phyloP scores from a whole-genome alignment of 2,329 filamentous ascomycete species.

The Venturia nashicola region DNA sequence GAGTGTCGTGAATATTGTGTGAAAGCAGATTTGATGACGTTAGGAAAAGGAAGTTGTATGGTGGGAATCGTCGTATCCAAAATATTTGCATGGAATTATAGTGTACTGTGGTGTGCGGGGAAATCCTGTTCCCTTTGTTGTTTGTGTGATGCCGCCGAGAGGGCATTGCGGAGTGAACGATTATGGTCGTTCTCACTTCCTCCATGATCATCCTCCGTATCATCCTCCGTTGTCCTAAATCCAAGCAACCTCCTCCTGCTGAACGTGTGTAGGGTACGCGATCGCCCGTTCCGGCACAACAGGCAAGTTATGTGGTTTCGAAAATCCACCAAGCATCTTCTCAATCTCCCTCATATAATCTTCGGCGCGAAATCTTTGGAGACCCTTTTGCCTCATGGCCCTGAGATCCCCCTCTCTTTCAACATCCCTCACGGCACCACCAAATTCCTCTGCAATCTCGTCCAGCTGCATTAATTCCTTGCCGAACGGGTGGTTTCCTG shows the following conservation, averaged over 20 bases:
- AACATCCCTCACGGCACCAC: constrained; percentile 43
- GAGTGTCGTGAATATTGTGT: not conserved
- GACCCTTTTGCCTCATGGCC: constrained; percentile 55
- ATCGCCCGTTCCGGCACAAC: not conserved
- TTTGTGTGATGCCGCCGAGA: not conserved
- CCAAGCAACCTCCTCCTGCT: not conserved
- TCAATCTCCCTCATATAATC: constrained; percentile 73
- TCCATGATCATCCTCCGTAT: too few relatives aligned
- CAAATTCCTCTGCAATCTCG: constrained; percentile 84
- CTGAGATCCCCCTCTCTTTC: constrained; percentile 62
- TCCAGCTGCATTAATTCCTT: constrained; percentile 84
- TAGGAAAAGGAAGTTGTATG: not conserved
- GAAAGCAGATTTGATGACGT: not conserved
- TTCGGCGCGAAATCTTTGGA: constrained; percentile 62
- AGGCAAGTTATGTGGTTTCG: not conserved
- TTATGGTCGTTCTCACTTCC: not conserved
- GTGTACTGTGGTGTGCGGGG: not conserved
- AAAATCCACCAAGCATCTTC: not conserved
- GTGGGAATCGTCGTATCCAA: not conserved
- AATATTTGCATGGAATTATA: not conserved
- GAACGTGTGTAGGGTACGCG: not conserved
- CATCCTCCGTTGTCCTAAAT: not conserved
- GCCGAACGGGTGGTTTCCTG: constrained; percentile 59
- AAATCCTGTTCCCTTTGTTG: not conserved
- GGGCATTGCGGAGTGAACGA: not conserved